Base-by-base conservation (phyloP, 2,329 filamentous ascomycete genomes). In the Aspergillus novofumigatus region DNA sequence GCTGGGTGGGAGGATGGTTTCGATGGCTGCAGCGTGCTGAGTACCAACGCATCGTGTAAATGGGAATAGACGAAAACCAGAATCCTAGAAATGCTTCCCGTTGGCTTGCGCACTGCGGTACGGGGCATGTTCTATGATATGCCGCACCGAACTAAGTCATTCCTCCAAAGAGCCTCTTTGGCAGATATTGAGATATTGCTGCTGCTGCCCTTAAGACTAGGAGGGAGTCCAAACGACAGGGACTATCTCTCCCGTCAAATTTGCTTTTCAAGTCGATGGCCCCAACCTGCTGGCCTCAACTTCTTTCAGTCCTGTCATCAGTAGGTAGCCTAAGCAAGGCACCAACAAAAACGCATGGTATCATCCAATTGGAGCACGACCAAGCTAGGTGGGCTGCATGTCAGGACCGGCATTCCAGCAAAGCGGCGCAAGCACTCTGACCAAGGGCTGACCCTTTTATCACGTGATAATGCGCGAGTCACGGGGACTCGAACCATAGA, bases 401-500 rank as follows among this genome's bases (percentile, higher is more conserved):
- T 10, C 3, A 29, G 28, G 9, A 29, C 28, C 3, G 9, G 28
- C 28, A 29, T 29, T 29, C 28, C 10, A 29, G 9, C 28, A 47
- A 55, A 47, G 54, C 41, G 45, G 7, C 51, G 53, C 52, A 52
- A 17, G 52, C 54, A 54, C 29, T 50, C 29, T 50, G 49, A 47
- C 52, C 47, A 38, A 38, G 32, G 55, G 49, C 17, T 26, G 48
- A 42, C 17, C 6, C 4, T 41, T 4, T 4, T 3, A 28, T 35
- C 63, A 66, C 60, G 60, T 63, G 60, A 54, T 38, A 29, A 53
- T 59, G 60, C 61, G 63, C 58, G 55, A 63, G 62, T 62, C 59
- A 59, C 62, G 63, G 57, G 44, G 61, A 59, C 42, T 55, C 55
- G 62, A 61, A 52, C 63, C 62, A 49, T 42, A 60, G 35, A 59